Conservation (phyloP, 2,329 filamentous ascomycete genomes). For the Cryoendolithus antarcticus region DNA sequence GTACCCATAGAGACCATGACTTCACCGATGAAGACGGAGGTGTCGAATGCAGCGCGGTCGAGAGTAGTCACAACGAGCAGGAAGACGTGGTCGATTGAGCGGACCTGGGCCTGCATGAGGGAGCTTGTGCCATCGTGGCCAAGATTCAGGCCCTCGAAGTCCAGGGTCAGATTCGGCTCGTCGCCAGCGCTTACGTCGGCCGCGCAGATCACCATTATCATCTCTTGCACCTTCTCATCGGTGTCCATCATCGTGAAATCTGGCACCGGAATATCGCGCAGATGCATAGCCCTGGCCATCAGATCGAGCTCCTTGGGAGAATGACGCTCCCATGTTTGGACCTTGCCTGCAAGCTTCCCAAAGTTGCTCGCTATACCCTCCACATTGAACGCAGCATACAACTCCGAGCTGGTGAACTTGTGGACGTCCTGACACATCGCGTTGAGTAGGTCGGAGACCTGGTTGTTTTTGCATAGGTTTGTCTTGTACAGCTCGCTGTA, state of each 20-base stretch:
- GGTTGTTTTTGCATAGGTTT: too few species aligned
- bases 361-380: neutral
- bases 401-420: neutral
- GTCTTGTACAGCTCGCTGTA: neutral
- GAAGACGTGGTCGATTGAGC: neutral
- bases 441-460: neutral
- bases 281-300: neutral
- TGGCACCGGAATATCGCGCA: neutral
- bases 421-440: neutral
- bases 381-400: neutral
- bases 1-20: slow-evolving; percentile 17
- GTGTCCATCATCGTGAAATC: neutral
- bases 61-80: slow-evolving; percentile 36
- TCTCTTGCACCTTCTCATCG: neutral
- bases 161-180: neutral
- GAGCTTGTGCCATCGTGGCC: neutral
- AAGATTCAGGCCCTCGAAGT: neutral
- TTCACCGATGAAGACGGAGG: slow-evolving; percentile 9
- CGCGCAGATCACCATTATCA: neutral
- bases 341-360: neutral
- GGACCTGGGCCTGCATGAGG: neutral
- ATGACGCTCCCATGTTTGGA: neutral
- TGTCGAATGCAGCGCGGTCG: slow-evolving; percentile 27
- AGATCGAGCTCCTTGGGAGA: neutral
- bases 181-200: neutral